These are phyloP conservation scores for Microdochium trichocladiopsis DNA, from an alignment of 2,329 filamentous ascomycete species.

Conservation along the genomic window DNA sequence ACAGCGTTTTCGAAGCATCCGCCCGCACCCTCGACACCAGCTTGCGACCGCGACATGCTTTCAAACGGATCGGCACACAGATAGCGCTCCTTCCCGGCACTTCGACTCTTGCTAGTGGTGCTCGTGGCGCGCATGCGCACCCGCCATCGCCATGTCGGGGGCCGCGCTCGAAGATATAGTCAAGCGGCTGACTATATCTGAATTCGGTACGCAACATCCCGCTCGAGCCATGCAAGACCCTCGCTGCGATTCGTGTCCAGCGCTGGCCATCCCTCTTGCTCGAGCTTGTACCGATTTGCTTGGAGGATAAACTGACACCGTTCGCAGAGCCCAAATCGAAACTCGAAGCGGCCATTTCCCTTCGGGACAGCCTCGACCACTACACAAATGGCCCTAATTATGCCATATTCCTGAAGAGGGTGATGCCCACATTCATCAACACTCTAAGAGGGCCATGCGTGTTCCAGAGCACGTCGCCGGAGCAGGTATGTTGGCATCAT, in stretches of 20 bases:
- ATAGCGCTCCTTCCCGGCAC: background rate
- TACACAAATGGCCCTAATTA: constrained; percentile 77
- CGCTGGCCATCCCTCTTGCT: too few relatives aligned
- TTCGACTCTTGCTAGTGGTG: background rate
- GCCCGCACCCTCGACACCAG: background rate
- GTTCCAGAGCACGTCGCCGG: constrained; percentile 82
- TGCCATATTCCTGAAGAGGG: constrained; percentile 70
- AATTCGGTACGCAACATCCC: constrained; percentile 39
- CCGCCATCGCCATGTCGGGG: constrained; percentile 53
- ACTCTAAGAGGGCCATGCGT: constrained; percentile 81
- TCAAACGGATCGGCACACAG: background rate
- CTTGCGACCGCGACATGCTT: background rate
- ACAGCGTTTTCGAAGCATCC: background rate
- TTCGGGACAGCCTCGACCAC: constrained; percentile 87
- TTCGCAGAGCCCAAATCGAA: constrained; percentile 70
- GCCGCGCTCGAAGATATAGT: constrained; percentile 57
- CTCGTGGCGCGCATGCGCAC: background rate
- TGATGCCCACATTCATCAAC: constrained; percentile 84
- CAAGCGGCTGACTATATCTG: constrained; percentile 48
- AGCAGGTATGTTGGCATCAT: constrained; percentile 58
- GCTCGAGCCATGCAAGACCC: background rate
- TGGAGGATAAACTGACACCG: background rate
- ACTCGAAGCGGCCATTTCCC: constrained; percentile 72
- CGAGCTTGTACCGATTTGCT: background rate
- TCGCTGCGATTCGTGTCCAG: constrained; percentile 7